Base-by-base conservation (phyloP, 2,329 filamentous ascomycete species). In the Shiraia bambusicola region DNA sequence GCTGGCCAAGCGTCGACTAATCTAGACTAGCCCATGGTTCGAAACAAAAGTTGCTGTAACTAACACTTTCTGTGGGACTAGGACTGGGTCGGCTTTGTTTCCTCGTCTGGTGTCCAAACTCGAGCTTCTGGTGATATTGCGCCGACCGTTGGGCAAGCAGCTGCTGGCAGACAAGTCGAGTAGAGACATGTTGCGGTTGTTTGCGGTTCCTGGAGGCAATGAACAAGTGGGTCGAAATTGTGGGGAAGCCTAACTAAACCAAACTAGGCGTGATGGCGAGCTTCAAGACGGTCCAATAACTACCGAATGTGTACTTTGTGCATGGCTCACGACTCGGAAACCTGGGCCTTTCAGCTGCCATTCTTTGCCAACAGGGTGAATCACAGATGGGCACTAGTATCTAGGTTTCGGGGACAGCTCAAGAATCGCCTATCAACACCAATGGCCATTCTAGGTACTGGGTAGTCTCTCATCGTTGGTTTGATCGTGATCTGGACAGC, bases 201-300 rank as follows among this genome's bases (percentile, higher is more conserved):
- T 44, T 28, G 29, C 37, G 37, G 37, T 25, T 28, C 32, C 16
- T 39, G 4, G 19, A 22, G 19, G 4, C 19, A 22, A 22, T 13
- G 27, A n/a, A 31, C 31, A 34, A 31, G 41, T 44, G 41, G 41
- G 31, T 26, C 31, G 16, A 24, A 24, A 29, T 32, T 31, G 36
- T 44, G 41, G 41, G 32, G 41, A 40, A 28, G 2, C 6, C 7
- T n/a, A 15, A n/a, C n/a, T n/a, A n/a, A n/a, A n/a, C n/a, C n/a
- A n/a, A 40, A 31, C 24, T 34, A 44, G 27, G 33, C 19, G 41
- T 44, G 36, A 40, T 30, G 14, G 28, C 31, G 28, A 13, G 28
- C 12, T 13, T 6, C 16, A 12, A n/a, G 24, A 24, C 22, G 24
- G 28, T 27, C 41, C 36, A 44, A 44, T 44, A 19, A 30, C 11